Evolutionary conservation across 108 stramenopile species (phyloP).

Genomic region (Aureococcus anophagefferens): DNA sequence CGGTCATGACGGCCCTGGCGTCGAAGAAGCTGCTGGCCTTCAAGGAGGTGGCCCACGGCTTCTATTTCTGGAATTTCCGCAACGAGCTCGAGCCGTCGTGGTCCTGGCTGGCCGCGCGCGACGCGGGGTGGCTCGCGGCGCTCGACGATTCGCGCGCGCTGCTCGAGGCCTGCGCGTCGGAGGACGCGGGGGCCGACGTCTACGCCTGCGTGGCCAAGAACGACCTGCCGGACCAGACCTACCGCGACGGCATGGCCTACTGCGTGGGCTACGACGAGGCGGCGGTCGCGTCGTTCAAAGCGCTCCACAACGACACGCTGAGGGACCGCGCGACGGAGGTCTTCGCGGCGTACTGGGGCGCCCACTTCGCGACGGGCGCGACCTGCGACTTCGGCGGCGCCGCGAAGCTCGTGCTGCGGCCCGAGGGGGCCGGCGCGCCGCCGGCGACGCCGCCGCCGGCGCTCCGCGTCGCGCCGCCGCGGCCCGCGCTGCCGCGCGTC

Average conservation of each 20-base stretch:
- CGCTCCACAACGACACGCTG: slow-evolving; percentile 42
- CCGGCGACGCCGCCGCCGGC: no score
- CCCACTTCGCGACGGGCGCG: slow-evolving; percentile 41
- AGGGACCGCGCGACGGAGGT: slow-evolving; percentile 42
- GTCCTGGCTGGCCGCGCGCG: slow-evolving; percentile 65
- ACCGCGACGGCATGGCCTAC: no score
- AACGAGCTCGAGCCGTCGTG: slow-evolving; percentile 75
- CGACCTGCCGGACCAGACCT: neutral
- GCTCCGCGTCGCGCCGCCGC: no score
- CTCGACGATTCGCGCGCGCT: slow-evolving; percentile 47
- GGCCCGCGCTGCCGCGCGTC: no score
- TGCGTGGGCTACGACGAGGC: slow-evolving; percentile 2
- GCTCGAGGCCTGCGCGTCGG: slow-evolving; percentile 42
- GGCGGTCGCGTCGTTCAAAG: slow-evolving; percentile 25
- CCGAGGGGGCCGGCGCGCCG: no score
- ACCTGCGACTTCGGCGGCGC: slow-evolving; percentile 81
- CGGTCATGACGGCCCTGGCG: slow-evolving; percentile 63
- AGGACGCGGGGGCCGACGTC: slow-evolving; percentile 20
- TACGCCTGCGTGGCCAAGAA: neutral
- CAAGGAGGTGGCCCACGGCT: slow-evolving; percentile 66
- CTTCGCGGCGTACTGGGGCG: slow-evolving; percentile 47
- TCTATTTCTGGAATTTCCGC: slow-evolving; percentile 82
- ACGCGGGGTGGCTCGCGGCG: slow-evolving; percentile 65
- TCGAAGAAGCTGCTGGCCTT: slow-evolving; percentile 71
- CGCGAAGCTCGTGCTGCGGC: slow-evolving; percentile 47